Percentiles rank a stretch among this genome's conserved stretches.
phyloP scores from a whole-genome alignment of 1,284 basidiomycete genomes.

The Cryptococcus sp. region DNA sequence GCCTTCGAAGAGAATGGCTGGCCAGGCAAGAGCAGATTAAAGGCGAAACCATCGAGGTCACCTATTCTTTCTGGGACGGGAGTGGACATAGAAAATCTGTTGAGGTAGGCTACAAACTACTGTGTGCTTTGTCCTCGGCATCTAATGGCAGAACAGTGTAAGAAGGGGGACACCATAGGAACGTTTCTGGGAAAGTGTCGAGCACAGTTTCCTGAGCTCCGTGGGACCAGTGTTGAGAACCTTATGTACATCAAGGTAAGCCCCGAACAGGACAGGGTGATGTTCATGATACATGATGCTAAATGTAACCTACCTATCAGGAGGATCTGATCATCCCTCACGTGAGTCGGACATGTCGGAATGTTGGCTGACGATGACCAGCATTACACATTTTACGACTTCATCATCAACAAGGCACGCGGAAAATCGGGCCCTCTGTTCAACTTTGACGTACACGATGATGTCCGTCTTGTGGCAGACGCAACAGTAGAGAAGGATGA shows the following conservation, averaged over 20 bases:
- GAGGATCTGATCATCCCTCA: slow-evolving; percentile 95
- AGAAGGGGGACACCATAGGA: slow-evolving; percentile 93
- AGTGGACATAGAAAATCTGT: slow-evolving; percentile 94
- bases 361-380: slow-evolving; percentile 43
- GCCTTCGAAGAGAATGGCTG: slow-evolving; percentile 86
- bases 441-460: slow-evolving; percentile 99
- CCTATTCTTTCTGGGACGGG: slow-evolving; percentile 98
- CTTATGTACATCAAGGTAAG: slow-evolving; percentile 96
- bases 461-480: slow-evolving; percentile 91
- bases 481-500: slow-evolving; percentile 97
- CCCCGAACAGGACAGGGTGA: neutral
- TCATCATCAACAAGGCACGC: slow-evolving; percentile 95
- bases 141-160: slow-evolving; percentile 62
- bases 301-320: slow-evolving; percentile 50
- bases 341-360: slow-evolving; percentile 52
- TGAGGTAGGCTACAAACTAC: slow-evolving; percentile 57
- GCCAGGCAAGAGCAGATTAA: slow-evolving; percentile 61
- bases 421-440: slow-evolving; percentile 98
- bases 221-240: slow-evolving; percentile 87
- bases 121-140: neutral
- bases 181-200: slow-evolving; percentile 89
- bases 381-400: slow-evolving; percentile 98
- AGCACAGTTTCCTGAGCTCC: slow-evolving; percentile 85
- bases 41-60: slow-evolving; percentile 42
- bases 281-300: neutral